Conservation (phyloP, 169 alveolate genomes). For the Babesia ovis region DNA sequence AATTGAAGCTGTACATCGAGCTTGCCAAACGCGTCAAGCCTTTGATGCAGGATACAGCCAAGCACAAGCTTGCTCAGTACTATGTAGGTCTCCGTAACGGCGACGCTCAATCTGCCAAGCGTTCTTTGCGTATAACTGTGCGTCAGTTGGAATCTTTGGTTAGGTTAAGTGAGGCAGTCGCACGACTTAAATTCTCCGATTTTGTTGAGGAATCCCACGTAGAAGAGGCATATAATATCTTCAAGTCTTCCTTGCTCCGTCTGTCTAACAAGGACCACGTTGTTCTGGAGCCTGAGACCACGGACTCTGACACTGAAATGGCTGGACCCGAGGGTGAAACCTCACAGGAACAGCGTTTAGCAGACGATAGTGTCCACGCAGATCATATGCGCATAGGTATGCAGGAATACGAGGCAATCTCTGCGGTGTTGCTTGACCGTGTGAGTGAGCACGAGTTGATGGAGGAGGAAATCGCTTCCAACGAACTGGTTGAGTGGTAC, state of each 20-base stretch:
- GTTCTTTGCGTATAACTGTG: conserved; percentile 93
- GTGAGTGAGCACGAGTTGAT: conserved; percentile 72
- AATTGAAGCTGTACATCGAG: conserved; percentile 87
- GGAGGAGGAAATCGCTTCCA: conserved; percentile 67
- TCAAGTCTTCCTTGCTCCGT: conserved; percentile 83
- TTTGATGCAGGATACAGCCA: conserved; percentile 89
- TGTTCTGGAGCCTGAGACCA: conserved; percentile 54
- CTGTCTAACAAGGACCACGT: conserved; percentile 72
- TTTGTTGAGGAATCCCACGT: conserved; percentile 88
- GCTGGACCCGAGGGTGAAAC: conserved; percentile 2
- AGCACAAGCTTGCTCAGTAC: conserved; percentile 85
- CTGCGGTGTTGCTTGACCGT: conserved; percentile 74
- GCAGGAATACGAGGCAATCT: conserved; percentile 71
- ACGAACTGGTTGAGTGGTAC: conserved; percentile 76
- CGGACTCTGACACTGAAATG: conserved; percentile 21
- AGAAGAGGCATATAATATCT: conserved; percentile 89
- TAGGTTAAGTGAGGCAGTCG: conserved; percentile 93
- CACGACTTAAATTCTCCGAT: conserved; percentile 90
- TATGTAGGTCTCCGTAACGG: conserved; percentile 89
- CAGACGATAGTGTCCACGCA: conserved; percentile 2
- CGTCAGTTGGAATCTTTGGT: conserved; percentile 94
- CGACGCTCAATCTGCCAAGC: conserved; percentile 85
- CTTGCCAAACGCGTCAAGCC: conserved; percentile 91
- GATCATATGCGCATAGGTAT: conserved; percentile 53
- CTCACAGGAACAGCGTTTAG: neutral